Evolutionary conservation across 106 monocot genomes (phyloP), one percentile per base, ranked within the genome.

Genomic region (Triglochin maritima): DNA sequence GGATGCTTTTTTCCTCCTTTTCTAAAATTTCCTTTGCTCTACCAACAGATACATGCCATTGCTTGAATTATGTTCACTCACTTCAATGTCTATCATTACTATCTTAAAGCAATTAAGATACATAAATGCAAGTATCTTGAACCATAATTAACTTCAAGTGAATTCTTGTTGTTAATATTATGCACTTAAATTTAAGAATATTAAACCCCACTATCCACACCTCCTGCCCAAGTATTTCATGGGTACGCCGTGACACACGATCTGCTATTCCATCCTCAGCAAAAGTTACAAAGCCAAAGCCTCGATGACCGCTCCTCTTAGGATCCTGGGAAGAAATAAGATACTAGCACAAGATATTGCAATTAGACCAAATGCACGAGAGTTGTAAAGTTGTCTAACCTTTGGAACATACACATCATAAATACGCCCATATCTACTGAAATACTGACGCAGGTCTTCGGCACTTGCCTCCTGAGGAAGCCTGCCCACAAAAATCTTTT

Each of bases 251-350:
- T 49, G 87, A 79, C 46, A 96, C 91, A 57, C 90, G 90, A 69
- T 96, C 90, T 48, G 90, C 96, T n/a, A 85, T 91, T 71, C 87
- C 90, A 74, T 91, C 96, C 51, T 96, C 96, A 68, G 96, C 87
- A 86, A 96, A 96, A 46, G 90, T 96, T 6, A 96, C 91, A 84
- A 91, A 96, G 59, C 96, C 96, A 88, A 96, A 96, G 46, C 96
- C 90, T 57, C 96, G 77, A 70, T 96, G 96, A 8, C 96, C 96
- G 61, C 64, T 80, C 81, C 75, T 90, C 74, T 96, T 96, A 4
- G 91, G 96, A 80, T 96, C 90, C 96, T 96, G 59, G 44, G 64
- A 10, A 44, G 65, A 49, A 64, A 56, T 12, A 63, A 71, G 16
- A 46, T 17, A 51, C 16, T 12, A 64, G 11, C 67, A n/a, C 13